These are phyloP conservation scores for Cucumis cinereus DNA, from an alignment of 306 rosid genomes.

Conservation along the genomic window DNA sequence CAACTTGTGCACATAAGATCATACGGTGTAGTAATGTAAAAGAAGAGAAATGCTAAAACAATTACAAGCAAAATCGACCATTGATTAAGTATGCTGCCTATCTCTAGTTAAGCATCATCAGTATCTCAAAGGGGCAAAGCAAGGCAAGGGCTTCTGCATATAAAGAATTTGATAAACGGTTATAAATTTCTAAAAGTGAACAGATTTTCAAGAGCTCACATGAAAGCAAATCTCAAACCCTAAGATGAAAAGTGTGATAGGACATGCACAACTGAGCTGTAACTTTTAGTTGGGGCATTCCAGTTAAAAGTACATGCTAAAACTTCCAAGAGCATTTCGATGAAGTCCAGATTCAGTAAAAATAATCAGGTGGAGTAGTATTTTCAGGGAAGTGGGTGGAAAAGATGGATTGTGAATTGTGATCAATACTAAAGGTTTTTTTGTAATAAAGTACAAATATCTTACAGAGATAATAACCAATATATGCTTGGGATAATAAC, in stretches of 20 bases:
- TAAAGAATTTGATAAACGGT: neutral
- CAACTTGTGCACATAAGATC: neutral
- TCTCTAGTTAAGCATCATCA: neutral
- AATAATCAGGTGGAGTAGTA: neutral
- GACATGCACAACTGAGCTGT: neutral
- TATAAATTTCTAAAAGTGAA: neutral
- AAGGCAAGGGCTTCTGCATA: neutral
- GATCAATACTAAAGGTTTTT: neutral
- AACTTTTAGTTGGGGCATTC: neutral
- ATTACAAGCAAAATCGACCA: neutral
- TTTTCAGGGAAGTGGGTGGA: neutral
- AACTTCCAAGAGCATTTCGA: neutral
- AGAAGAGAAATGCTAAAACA: neutral
- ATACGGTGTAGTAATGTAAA: neutral
- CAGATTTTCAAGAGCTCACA: neutral
- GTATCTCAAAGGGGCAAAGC: neutral
- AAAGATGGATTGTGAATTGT: neutral
- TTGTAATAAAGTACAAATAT: neutral
- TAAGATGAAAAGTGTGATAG: neutral
- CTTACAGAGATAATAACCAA: constrained; percentile 2
- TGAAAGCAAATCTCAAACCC: neutral
- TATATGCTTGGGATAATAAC: constrained; percentile 8
- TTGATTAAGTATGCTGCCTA: neutral
- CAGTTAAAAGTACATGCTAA: neutral
- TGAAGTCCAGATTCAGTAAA: neutral